phyloP scores from a whole-genome alignment of 2,329 filamentous ascomycete genomes.

The Alternaria novae-zelandiae region DNA sequence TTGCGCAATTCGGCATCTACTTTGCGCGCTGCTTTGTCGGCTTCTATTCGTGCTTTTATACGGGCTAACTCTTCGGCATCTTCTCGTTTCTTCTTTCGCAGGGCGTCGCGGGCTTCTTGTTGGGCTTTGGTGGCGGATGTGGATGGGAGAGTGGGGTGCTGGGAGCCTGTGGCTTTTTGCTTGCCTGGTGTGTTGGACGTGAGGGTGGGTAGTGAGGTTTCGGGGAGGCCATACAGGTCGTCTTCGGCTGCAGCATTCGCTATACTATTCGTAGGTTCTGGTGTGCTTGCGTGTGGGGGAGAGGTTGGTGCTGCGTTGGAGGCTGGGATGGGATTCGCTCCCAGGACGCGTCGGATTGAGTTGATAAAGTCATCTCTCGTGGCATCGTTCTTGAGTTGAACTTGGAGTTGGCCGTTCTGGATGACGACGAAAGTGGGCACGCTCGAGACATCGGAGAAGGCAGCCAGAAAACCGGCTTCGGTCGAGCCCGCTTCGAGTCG shows the following conservation, averaged over 20 bases:
- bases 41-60: constrained; percentile 76
- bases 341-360: constrained; percentile 55
- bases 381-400: constrained; percentile 73
- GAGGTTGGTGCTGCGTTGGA: constrained; percentile 18
- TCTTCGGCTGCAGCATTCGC: constrained; percentile 6
- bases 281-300: constrained; percentile 17
- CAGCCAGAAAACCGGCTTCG: constrained; percentile 81
- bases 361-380: constrained; percentile 70
- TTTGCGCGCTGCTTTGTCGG: constrained; percentile 74
- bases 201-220: constrained; percentile 5
- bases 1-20: constrained; percentile 43
- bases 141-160: constrained; percentile 42
- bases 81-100: constrained; percentile 68
- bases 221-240: constrained; percentile 8
- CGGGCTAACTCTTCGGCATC: constrained; percentile 72
- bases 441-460: constrained; percentile 80
- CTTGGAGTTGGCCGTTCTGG: constrained; percentile 77
- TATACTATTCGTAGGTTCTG: constrained; percentile 2
- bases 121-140: constrained; percentile 46
- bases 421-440: constrained; percentile 83
- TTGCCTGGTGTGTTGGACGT: constrained; percentile 43
- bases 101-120: constrained; percentile 51
- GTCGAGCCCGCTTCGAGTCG: constrained; percentile 74
- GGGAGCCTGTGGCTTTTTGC: constrained; percentile 49
- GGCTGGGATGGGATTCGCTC: constrained; percentile 37